Evolutionary conservation across 257 asterid genomes (phyloP), one percentile per base, ranked within the genome.

Genomic region (Leptodermis oblonga): DNA sequence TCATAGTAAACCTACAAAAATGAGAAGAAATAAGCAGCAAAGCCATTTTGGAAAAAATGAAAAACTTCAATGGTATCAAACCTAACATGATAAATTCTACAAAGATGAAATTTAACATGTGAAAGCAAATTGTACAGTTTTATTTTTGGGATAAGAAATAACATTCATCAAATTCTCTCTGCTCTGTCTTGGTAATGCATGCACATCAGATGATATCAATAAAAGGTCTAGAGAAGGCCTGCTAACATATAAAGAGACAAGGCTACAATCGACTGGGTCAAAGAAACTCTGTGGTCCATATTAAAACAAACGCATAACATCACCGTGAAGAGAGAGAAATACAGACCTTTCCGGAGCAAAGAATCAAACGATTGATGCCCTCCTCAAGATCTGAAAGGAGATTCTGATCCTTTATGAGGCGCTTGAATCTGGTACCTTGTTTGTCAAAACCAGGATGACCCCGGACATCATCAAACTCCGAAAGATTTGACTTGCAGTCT

Each of bases 351-450:
- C n/a, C n/a, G n/a, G n/a, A n/a, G n/a, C n/a, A n/a, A n/a, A n/a
- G n/a, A n/a, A n/a, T n/a, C n/a, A n/a, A n/a, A n/a, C n/a, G n/a
- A n/a, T n/a, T n/a, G n/a, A n/a, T n/a, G 73, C 96, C 96, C 83
- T 89, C 92, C 76, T 87, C 96, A 60, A 78, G 90, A 76, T 86
- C 90, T 17, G 92, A 82, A 82, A 87, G 96, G 54, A 71, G 73
- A 65, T 81, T 92, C 79, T 81, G 95, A 82, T 92, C 98, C 77
- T 89, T n/a, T n/a, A n/a, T n/a, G n/a, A n/a, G n/a, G n/a, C n/a
- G n/a, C n/a, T n/a, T n/a, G n/a, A n/a, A n/a, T 77, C 98, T 82
- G 79, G 98, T 92, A 54, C 98, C 98, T 82, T 89, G 98, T 74
- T 92, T 92, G 82, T 89, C 96, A 70, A 87, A 92, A 65, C 98